Evolutionary conservation across 306 rosid species (phyloP), one percentile per base, ranked within the genome.

Genomic region (Canavalia gladiata): DNA sequence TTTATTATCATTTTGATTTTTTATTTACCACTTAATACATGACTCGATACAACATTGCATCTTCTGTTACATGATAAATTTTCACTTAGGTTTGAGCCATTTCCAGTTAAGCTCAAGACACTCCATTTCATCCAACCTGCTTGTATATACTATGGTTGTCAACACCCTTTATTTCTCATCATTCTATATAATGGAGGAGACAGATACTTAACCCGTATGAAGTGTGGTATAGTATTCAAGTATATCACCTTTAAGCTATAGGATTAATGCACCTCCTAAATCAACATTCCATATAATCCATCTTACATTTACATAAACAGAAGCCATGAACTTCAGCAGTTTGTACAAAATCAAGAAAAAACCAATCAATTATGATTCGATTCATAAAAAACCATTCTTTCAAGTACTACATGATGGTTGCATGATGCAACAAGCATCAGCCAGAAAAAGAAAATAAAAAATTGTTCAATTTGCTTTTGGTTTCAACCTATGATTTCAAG

Each of bases 341-440:
- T 10, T 0, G 8, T 9, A 33, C 51, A 2, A 68, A 67, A 18
- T 43, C 25, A 64, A n/a, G 4, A 60, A 50, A 43, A 34, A 60
- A 4, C 41, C 29, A 56, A 50, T 43, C 49, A 52, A 8, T n/a
- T 25, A 18, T 18, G 18, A 29, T 52, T 80, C 62, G 52, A 71
- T 58, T 60, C 55, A 59, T 1, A 63, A 81, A 52, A 63, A 18
- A 63, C 74, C 35, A 84, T 7, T 74, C 55, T 25, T 37, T 63
- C 3, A 64, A 55, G 18, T 5, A 37, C 47, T n/a, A 83, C 34
- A n/a, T 28, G 1, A 50, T 7, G 37, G 66, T 68, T 11, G 65
- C 55, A 46, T 3, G 9, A 25, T 68, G 72, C 39, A 67, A 45
- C 54, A 7, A 75, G 39, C 7, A 49, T 30, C 45, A 8, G 30